Conservation (phyloP, 495 filamentous ascomycete species). For the Cercophora samala region DNA sequence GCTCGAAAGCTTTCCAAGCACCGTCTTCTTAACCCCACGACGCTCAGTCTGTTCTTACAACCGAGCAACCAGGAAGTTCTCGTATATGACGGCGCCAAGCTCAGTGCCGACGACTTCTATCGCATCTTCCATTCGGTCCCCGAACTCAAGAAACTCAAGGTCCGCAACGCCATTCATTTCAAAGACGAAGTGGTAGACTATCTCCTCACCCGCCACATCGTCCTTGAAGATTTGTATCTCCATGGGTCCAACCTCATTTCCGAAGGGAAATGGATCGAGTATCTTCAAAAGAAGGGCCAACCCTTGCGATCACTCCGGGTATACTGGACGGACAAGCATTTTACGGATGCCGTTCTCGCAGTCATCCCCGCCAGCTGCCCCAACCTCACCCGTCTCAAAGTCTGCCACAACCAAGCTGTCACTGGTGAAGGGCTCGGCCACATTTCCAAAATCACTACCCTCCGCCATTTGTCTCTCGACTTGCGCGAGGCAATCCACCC, state of each 20-base stretch:
- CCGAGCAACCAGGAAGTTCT: conserved; percentile 61
- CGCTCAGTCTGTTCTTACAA: conserved; percentile 73
- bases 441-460: conserved; percentile 54
- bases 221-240: conserved; percentile 61
- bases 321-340: conserved; percentile 67
- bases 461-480: conserved; percentile 71
- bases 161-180: conserved; percentile 81
- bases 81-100: conserved; percentile 76
- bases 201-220: conserved; percentile 63
- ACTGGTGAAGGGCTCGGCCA: conserved; percentile 43
- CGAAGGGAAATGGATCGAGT: conserved; percentile 64
- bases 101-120: conserved; percentile 70
- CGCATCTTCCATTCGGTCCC: conserved; percentile 76
- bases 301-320: conserved; percentile 66
- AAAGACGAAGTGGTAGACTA: conserved; percentile 79
- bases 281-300: conserved; percentile 59
- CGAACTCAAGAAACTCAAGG: conserved; percentile 60
- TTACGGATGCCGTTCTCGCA: conserved; percentile 53
- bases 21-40: conserved; percentile 65
- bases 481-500: conserved; percentile 54
- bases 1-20: conserved; percentile 78
- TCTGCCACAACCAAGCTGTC: conserved; percentile 55
- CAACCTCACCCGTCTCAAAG: conserved; percentile 67
- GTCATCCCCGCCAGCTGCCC: conserved; percentile 56
- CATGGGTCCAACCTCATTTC: conserved; percentile 77